phyloP scores from a whole-genome alignment of 1,284 basidiomycete species.

The Tylopilus orsonianus region DNA sequence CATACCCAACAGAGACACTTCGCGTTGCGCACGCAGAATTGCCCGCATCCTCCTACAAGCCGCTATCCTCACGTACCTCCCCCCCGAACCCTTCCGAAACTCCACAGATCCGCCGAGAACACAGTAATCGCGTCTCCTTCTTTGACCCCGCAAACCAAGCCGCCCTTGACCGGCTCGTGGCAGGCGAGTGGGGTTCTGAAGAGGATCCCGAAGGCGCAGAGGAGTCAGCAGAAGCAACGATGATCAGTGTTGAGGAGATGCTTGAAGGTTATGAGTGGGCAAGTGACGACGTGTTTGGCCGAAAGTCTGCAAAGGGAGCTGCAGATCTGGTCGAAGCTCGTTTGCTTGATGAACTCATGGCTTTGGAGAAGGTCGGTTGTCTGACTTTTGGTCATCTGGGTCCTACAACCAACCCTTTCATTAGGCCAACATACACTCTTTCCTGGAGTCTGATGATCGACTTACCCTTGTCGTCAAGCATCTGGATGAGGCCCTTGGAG shows the following conservation, averaged over 20 bases:
- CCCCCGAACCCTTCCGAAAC: conserved; percentile 25
- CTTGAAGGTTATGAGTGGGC: conserved; percentile 98
- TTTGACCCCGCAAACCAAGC: conserved; percentile 78
- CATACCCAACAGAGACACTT: conserved; percentile 5
- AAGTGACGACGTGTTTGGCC: conserved; percentile 64
- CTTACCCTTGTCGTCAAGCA: conserved; percentile 85
- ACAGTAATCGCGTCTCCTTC: conserved; percentile 75
- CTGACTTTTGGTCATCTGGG: conserved; percentile 3
- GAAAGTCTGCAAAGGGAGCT: conserved; percentile 64
- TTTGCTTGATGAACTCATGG: conserved; percentile 83
- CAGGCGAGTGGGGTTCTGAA: conserved; percentile 44
- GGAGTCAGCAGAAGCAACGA: conserved; percentile 75
- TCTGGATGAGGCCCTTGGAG: conserved; percentile 83
- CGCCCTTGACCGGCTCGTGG: conserved; percentile 70
- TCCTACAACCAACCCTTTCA: conserved; percentile 4
- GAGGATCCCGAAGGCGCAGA: conserved; percentile 65
- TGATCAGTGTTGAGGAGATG: conserved; percentile 96
- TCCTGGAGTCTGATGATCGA: conserved; percentile 90
- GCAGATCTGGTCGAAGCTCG: conserved; percentile 88
- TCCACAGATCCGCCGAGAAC: conserved; percentile 44
- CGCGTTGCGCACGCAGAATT: conserved; percentile 15
- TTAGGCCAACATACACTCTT: conserved; percentile 93
- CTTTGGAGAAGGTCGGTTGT: conserved; percentile 80
- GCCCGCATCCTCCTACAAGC: conserved; percentile 12
- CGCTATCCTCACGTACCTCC: conserved; percentile 7